Conservation (phyloP, 2,329 filamentous ascomycete species). For the Incumbomyces delicatus region DNA sequence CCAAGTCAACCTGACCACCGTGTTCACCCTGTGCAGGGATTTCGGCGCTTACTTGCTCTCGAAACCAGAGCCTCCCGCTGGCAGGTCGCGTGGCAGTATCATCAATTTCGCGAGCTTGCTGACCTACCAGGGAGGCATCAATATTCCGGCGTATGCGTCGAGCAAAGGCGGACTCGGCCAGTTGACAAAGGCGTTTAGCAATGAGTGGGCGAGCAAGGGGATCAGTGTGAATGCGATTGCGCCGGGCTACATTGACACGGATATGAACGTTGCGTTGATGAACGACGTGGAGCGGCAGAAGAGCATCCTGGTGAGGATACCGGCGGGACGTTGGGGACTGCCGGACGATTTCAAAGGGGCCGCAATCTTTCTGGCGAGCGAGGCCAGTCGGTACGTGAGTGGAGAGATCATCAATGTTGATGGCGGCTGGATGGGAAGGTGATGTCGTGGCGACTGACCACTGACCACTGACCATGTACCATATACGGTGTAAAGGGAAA, state of each 20-base stretch:
- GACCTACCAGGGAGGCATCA: constrained; percentile 77
- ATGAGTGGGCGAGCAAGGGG: constrained; percentile 74
- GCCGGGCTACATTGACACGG: constrained; percentile 83
- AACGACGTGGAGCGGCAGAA: constrained; percentile 58
- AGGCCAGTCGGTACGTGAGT: constrained; percentile 38
- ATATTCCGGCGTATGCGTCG: constrained; percentile 78
- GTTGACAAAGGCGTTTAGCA: constrained; percentile 73
- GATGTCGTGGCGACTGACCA: no score
- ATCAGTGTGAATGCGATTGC: constrained; percentile 82
- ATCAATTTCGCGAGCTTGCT: constrained; percentile 79
- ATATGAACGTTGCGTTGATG: constrained; percentile 82
- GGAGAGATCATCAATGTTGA: constrained; percentile 36
- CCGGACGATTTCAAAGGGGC: constrained; percentile 84
- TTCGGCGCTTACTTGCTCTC: constrained; percentile 68
- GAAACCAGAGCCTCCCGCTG: constrained; percentile 30
- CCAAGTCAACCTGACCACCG: constrained; percentile 75
- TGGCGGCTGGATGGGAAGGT: constrained; percentile 14
- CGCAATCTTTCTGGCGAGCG: constrained; percentile 53
- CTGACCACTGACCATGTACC: no score
- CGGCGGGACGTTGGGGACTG: constrained; percentile 70
- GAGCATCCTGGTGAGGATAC: constrained; percentile 71
- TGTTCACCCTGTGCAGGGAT: constrained; percentile 70
- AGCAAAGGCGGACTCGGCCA: constrained; percentile 78
- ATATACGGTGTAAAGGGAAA: no score
- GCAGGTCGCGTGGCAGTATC: constrained; percentile 36